Evolutionary conservation across 2,329 filamentous ascomycete species (phyloP), one percentile per base, ranked within the genome.

Genomic region (Coleophoma cylindrospora): DNA sequence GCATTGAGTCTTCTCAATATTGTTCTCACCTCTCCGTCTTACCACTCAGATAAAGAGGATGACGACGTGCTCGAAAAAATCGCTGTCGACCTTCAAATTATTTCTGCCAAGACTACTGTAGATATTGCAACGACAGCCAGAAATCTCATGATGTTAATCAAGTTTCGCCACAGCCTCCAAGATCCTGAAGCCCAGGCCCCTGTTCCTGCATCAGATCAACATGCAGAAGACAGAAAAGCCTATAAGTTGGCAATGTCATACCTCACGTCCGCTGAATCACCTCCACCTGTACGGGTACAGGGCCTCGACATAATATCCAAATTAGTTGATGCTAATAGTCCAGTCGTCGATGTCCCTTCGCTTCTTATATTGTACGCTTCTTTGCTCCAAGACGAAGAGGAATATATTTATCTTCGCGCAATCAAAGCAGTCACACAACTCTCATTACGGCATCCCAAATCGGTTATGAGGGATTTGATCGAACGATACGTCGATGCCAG

Each of bases 341-440:
- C 82, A 0, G 70, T 84, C 10, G 64, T 90, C 14, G 85, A 90
- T 60, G 75, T 89, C n/a, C 80, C 81, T 1, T 77, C 82, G 1
- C 72, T 82, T 3, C 70, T 86, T 1, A 77, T 85, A 6, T 72
- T 88, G 1, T 71, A 89, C 48, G 81, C 82, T 1, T 80, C 77
- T 10, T 72, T 89, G 0, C 70, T 89, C 1, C 75, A 77, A 52
- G 84, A 87, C 45, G 71, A 75, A 6, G 87, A 90, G 50, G 84
- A 87, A 50, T 91, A 85, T 61, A 83, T 89, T 53, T 86, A 87
- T 58, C 70, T 86, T 3, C 76, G 81, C n/a, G 79, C 82, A 14
- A 80, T 90, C 53, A 81, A 81, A 54, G 74, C 84, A 1, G 80
- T 88, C 51, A 59, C 63, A 0, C 76, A 81, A 21, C 66, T 91